These are phyloP conservation scores for Suillus bovinus DNA, from an alignment of 768 basidiomycete species.

Conservation along the genomic window DNA sequence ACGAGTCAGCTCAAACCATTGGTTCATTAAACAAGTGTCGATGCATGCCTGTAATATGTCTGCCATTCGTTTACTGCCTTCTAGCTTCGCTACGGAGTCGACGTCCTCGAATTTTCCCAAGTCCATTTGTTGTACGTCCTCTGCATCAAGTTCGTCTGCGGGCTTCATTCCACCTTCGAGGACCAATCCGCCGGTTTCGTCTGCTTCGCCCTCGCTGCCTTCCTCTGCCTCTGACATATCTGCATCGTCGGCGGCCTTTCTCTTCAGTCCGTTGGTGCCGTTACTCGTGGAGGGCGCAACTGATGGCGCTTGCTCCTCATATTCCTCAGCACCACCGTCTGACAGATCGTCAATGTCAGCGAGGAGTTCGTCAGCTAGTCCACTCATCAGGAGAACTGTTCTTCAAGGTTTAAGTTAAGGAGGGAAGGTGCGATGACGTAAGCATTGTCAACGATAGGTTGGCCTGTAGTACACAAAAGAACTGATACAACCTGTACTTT, in stretches of 20 bases:
- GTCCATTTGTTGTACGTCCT: conserved; percentile 95
- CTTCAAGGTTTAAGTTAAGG: neutral
- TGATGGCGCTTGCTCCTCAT: conserved; percentile 41
- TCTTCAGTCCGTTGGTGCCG: conserved; percentile 47
- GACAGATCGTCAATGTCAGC: conserved; percentile 90
- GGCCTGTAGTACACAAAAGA: no score
- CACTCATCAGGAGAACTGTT: conserved; percentile 51
- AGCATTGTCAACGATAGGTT: neutral
- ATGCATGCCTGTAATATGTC: conserved; percentile 71
- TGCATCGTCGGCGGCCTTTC: conserved; percentile 55
- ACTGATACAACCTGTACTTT: neutral
- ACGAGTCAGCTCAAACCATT: neutral
- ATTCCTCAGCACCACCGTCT: conserved; percentile 56
- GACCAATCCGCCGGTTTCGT: conserved; percentile 55
- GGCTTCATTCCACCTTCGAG: conserved; percentile 88
- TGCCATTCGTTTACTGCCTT: conserved; percentile 83
- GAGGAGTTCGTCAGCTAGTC: conserved; percentile 88
- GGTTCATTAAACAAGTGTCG: neutral
- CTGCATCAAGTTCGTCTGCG: conserved; percentile 93
- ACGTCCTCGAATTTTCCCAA: conserved; percentile 84
- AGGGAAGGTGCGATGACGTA: neutral
- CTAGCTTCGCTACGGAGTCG: conserved; percentile 82
- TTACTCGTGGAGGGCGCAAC: conserved; percentile 21
- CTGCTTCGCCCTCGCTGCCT: conserved; percentile 41
- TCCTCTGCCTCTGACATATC: conserved; percentile 61